phyloP scores from a whole-genome alignment of 164 flowering plant genomes.

The Berberis vulgaris region DNA sequence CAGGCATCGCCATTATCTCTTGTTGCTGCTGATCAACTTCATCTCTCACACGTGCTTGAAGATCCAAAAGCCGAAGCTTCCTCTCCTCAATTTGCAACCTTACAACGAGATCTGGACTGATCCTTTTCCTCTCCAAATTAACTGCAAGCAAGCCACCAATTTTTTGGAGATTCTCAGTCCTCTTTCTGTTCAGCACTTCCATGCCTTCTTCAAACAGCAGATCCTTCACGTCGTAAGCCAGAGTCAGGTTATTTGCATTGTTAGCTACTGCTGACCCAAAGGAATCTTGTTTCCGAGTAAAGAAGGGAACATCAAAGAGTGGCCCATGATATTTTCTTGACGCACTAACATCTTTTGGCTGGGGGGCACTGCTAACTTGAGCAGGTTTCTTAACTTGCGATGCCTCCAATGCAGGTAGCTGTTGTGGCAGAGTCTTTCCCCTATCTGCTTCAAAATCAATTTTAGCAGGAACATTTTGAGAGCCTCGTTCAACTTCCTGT shows the following conservation, averaged over 20 bases:
- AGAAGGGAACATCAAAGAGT: constrained; percentile 88
- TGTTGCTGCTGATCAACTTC: constrained; percentile 94
- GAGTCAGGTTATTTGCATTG: constrained; percentile 45
- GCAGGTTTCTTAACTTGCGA: constrained; percentile 51
- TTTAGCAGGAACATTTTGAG: constrained; percentile 33
- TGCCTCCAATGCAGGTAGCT: constrained; percentile 35
- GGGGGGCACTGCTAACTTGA: constrained; percentile 36
- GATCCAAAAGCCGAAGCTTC: constrained; percentile 70
- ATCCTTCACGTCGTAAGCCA: constrained; percentile 86
- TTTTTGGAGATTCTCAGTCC: constrained; percentile 68
- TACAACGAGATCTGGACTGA: constrained; percentile 88
- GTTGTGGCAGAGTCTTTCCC: constrained; percentile 55
- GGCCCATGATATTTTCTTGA: constrained; percentile 92
- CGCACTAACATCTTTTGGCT: constrained; percentile 57
- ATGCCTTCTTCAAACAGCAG: constrained; percentile 72
- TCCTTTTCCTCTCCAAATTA: constrained; percentile 88
- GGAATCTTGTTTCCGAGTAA: constrained; percentile 83
- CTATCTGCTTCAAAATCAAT: constrained; percentile 48
- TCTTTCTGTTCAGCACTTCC: constrained; percentile 65
- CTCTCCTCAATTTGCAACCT: constrained; percentile 88
- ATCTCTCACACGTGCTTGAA: constrained; percentile 81
- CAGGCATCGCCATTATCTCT: constrained; percentile 98
- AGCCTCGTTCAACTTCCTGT: constrained; percentile 49
- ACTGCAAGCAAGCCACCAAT: constrained; percentile 73
- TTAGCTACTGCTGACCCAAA: constrained; percentile 52